phyloP scores from a whole-genome alignment of 1,284 basidiomycete genomes.

The Trametes polyzona region DNA sequence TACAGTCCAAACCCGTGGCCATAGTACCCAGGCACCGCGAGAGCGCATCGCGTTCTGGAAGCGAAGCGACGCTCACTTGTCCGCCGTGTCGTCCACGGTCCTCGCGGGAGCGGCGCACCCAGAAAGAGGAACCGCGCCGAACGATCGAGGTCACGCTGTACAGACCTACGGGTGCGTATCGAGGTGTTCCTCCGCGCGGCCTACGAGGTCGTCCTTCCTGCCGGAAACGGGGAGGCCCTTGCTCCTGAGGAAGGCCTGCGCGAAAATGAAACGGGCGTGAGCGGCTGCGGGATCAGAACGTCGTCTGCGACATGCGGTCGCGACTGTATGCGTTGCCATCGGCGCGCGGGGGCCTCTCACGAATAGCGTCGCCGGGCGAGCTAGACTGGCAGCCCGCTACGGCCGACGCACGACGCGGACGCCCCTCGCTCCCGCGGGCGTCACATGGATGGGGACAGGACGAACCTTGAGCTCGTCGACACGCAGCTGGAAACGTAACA shows the following conservation, averaged over 20 bases:
- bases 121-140: neutral
- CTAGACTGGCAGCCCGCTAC: slow-evolving; percentile 15
- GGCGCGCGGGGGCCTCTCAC: slow-evolving; percentile 4
- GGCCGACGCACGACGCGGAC: slow-evolving; percentile 3
- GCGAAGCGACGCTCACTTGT: slow-evolving; percentile 1
- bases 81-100: slow-evolving; percentile 17
- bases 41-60: slow-evolving; percentile 17
- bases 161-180: slow-evolving; percentile 42
- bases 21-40: slow-evolving; percentile 27
- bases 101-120: slow-evolving; percentile 20
- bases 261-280: slow-evolving; percentile 14
- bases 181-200: slow-evolving; percentile 65
- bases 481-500: slow-evolving; percentile 54
- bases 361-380: slow-evolving; percentile 9
- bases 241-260: slow-evolving; percentile 69
- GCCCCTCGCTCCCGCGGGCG: slow-evolving; percentile 2
- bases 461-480: slow-evolving; percentile 78
- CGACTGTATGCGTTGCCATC: slow-evolving; percentile 18
- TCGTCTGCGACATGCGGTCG: neutral
- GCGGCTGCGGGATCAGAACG: slow-evolving; percentile 15
- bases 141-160: slow-evolving; percentile 11
- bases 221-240: slow-evolving; percentile 64
- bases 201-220: slow-evolving; percentile 71
- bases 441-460: slow-evolving; percentile 16
- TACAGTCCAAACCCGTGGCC: slow-evolving; percentile 13